These are phyloP conservation scores for Triangularia setosa DNA, from an alignment of 2,329 filamentous ascomycete species.

Conservation along the genomic window DNA sequence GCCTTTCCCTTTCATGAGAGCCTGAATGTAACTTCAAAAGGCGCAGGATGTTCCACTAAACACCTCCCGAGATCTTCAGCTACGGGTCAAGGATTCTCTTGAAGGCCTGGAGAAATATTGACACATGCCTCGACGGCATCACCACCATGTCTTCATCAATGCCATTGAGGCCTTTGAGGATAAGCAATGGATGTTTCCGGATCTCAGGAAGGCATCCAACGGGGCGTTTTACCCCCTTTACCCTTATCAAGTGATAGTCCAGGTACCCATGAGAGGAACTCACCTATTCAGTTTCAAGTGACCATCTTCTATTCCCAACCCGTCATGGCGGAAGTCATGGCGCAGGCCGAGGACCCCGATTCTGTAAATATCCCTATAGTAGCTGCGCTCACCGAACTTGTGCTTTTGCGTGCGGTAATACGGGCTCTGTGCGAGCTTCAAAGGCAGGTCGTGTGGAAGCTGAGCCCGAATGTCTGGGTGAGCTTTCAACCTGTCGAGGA, in stretches of 20 bases:
- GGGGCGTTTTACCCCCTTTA: too few species aligned
- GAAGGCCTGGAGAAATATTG: too few species aligned
- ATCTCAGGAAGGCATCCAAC: not conserved
- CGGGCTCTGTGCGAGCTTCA: slow-evolving; percentile 4
- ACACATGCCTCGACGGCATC: too few species aligned
- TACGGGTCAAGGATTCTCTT: too few species aligned
- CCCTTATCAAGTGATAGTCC: too few species aligned
- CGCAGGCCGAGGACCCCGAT: not conserved
- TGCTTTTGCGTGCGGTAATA: slow-evolving; percentile 4
- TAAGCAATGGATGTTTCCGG: too few species aligned
- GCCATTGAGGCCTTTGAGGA: too few species aligned
- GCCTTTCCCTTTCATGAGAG: too few species aligned
- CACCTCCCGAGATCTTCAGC: too few species aligned
- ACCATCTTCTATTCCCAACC: not conserved
- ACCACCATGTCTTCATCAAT: too few species aligned
- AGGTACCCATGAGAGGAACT: too few species aligned
- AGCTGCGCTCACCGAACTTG: slow-evolving; percentile 4
- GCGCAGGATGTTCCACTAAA: too few species aligned
- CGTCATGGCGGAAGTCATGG: not conserved
- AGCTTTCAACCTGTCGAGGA: not conserved
- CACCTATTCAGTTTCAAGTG: not conserved
- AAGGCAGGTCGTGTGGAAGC: not conserved
- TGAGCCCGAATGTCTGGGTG: not conserved
- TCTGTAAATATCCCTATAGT: not conserved
- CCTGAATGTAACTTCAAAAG: not conserved